Evolutionary conservation across 73 alveolate species (phyloP), one percentile per base, ranked within the genome.

Genomic region (Tetrahymena malaccensis): DNA sequence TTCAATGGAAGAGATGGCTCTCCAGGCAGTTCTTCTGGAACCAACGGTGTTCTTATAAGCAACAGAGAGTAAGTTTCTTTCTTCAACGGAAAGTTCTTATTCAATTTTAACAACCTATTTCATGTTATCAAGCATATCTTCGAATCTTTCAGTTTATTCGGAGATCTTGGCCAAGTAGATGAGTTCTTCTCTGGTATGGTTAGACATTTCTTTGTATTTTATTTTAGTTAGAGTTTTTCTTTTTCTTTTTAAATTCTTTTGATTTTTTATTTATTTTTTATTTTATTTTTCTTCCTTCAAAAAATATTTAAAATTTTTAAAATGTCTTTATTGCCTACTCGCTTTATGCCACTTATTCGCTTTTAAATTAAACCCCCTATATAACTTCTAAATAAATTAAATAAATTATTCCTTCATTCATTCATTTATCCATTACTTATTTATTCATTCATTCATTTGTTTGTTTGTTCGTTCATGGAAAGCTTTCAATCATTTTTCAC

Each of bases 11-110:
- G 96, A 96, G 56, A 97, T 85, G 35, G 96, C 97, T 94, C 99
- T 96, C 97, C 98, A 96, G 13, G 99, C 98, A 83, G 97, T 96
- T 84, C 99, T 94, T 94, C 98, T 95, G 57, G 96, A 94, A 58
- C 97, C 96, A 37, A 98, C 98, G 93, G 97, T 96, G 94, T 97
- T 97, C 96, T 98, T 98, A 94, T 96, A 98, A 85, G 99, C 98
- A 17, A 96, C 97, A 35, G 98, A 97, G 55, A 98, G 95, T 43
- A 98, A 94, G 89, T 97, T 98, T 97, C 99, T 97, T 97, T 98
- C 99, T 96, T 98, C 98, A 25, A 96, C 94, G 43, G 98, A 95
- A 40, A 98, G 93, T 93, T 98, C 98, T 94, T 94, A 96, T 55
- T 96, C 96, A 94, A 85, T 97, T 89, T 95, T 93, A 58, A 95